phyloP scores from a whole-genome alignment of 1,284 basidiomycete species.

The Cryptococcus sp. region DNA sequence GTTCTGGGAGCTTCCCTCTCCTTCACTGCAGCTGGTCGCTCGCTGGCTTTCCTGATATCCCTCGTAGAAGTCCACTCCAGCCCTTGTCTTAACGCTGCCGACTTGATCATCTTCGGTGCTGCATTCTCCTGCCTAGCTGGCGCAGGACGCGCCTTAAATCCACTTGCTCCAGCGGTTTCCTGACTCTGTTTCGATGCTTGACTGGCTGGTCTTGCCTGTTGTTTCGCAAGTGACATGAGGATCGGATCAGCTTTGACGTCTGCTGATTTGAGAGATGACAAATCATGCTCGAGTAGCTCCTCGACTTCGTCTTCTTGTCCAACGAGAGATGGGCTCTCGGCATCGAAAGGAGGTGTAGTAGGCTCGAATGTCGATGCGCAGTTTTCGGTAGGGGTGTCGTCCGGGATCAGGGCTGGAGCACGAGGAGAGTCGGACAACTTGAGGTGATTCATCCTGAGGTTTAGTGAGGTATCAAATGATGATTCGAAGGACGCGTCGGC shows the following conservation, averaged over 20 bases:
- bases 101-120: constrained; percentile 36
- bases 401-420: background rate
- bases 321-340: background rate
- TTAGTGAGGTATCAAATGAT: background rate
- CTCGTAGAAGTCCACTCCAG: constrained; percentile 29
- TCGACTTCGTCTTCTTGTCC: background rate
- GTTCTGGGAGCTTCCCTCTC: constrained; percentile 22
- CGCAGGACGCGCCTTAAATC: constrained; percentile 28
- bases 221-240: constrained; percentile 12
- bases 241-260: constrained; percentile 24
- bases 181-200: background rate
- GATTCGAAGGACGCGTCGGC: background rate
- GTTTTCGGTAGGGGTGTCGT: background rate
- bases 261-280: constrained; percentile 6
- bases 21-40: constrained; percentile 18
- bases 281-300: constrained; percentile 2
- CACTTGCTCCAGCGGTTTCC: background rate
- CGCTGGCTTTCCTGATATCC: background rate
- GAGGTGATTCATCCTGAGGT: background rate
- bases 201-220: constrained; percentile 1
- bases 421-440: background rate
- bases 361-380: background rate
- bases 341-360: background rate
- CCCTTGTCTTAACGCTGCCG: constrained; percentile 29
- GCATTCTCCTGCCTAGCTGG: constrained; percentile 16